Base-by-base conservation (phyloP, 2,329 filamentous ascomycete genomes). In the Tolypocladium paradoxum region DNA sequence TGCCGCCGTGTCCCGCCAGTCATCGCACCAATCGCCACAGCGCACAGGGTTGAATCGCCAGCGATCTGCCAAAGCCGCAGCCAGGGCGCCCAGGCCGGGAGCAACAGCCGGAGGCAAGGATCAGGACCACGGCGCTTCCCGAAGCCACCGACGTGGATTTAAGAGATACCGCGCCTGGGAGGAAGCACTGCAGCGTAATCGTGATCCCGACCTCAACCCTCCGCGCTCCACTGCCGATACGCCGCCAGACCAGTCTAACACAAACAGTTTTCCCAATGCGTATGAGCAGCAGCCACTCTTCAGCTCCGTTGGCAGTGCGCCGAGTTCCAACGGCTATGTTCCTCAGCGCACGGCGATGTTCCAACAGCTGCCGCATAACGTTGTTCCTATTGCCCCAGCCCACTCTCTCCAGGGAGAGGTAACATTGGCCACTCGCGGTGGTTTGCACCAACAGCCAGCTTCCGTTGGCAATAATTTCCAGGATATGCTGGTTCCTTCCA, bases 81-180 rank as follows among this genome's bases (percentile, higher is more conserved):
- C 27, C 6, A n/a, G 18, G 14, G 5, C n/a, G 14, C 45, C 40
- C 31, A 36, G 20, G 29, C 24, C 49, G 20, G 31, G 24, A 43
- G 34, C 29, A 34, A 43, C 45, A 33, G 57, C 58, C 49, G 59
- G 58, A 51, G 64, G 65, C 49, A 56, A 51, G 48, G 35, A 57
- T 34, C 35, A 38, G 35, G 37, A 35, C 53, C 53, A 48, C 12
- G 56, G 57, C 34, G 48, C 60, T 27, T 62, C 64, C 22, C 68
- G 65, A 56, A 73, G 65, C 56, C 65, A 67, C 31, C 71, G 74
- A 48, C 67, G 73, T 35, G 74, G 74, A 2, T 77, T 77, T 55
- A 70, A 71, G 57, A 66, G 75, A 56, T 77, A 77, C 51, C 67
- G 72, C 55, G 73, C 69, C n/a, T 72, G 70, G 69, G 65, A 70